Conservation (phyloP, 805 yeast genomes). For the Zygoascus bituminiphila region DNA sequence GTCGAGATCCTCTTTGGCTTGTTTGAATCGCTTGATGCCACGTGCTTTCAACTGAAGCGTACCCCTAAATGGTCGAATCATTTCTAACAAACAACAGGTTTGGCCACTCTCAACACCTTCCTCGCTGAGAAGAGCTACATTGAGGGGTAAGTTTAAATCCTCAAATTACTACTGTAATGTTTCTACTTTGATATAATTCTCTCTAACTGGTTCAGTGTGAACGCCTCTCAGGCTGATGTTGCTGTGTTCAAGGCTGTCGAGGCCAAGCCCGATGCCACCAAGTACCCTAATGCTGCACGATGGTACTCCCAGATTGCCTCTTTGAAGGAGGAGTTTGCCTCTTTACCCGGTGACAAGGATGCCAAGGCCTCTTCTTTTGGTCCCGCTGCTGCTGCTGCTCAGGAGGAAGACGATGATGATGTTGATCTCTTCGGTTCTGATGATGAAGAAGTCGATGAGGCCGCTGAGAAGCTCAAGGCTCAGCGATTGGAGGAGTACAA, state of each 20-base stretch:
- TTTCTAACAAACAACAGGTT: constrained; percentile 29
- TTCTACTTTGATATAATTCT: neutral
- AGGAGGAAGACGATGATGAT: constrained; percentile 83
- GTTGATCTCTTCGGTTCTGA: constrained; percentile 84
- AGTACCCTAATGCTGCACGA: constrained; percentile 92
- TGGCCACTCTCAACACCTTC: constrained; percentile 69
- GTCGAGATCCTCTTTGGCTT: too few relatives aligned
- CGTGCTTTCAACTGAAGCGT: neutral
- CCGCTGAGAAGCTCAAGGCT: constrained; percentile 94
- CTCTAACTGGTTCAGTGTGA: constrained; percentile 5
- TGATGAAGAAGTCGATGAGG: constrained; percentile 93
- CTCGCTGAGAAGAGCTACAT: constrained; percentile 91
- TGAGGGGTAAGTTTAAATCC: constrained; percentile 70
- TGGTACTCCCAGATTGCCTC: constrained; percentile 99
- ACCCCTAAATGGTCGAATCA: neutral
- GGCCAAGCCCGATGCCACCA: constrained; percentile 45
- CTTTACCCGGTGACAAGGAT: constrained; percentile 57
- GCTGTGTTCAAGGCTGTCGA: constrained; percentile 80
- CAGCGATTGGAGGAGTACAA: constrained; percentile 97
- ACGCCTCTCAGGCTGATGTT: constrained; percentile 92
- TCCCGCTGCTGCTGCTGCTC: constrained; percentile 46
- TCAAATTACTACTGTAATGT: neutral
- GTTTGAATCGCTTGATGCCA: neutral
- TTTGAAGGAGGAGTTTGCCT: constrained; percentile 78
- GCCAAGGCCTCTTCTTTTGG: constrained; percentile 28